These are phyloP conservation scores for Dothideomycetidae sp. DNA, from an alignment of 2,329 filamentous ascomycete species.

Conservation along the genomic window DNA sequence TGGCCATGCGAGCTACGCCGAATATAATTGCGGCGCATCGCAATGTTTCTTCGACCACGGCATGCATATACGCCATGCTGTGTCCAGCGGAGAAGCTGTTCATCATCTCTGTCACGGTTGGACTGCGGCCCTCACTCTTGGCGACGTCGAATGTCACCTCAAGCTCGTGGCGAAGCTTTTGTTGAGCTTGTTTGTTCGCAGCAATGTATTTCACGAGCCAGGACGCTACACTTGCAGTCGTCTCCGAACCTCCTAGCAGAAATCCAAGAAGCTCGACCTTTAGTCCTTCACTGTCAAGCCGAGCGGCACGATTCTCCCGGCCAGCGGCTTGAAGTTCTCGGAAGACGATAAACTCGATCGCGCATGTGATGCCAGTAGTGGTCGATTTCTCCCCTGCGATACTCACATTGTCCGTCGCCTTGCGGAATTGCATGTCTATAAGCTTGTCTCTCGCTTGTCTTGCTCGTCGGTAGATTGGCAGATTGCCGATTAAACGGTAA, in stretches of 20 bases:
- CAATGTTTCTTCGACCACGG: constrained; percentile 27
- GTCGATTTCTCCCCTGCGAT: too few species aligned
- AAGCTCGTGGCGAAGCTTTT: constrained; percentile 22
- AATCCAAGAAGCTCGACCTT: constrained; percentile 22
- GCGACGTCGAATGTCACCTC: constrained; percentile 16
- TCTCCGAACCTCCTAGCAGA: constrained; percentile 31
- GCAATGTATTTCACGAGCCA: constrained; percentile 30
- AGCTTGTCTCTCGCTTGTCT: too few species aligned
- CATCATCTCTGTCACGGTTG: constrained; percentile 22
- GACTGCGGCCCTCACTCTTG: constrained; percentile 11
- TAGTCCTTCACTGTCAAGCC: constrained; percentile 16
- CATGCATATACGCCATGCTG: constrained; percentile 30
- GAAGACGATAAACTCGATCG: constrained; percentile 25
- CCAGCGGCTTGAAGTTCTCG: constrained; percentile 22
- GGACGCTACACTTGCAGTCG: constrained; percentile 27
- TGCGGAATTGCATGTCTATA: too few species aligned
- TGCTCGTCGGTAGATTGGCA: too few species aligned
- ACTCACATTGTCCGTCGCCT: too few species aligned
- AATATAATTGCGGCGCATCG: constrained; percentile 21
- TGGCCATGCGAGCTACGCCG: constrained; percentile 19
- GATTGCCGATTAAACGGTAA: too few species aligned
- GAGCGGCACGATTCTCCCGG: constrained; percentile 20
- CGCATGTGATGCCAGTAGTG: constrained; percentile 15
- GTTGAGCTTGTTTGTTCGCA: constrained; percentile 22
- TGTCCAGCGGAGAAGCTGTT: constrained; percentile 17